Evolutionary conservation across 192 early-diverging fungal species (phyloP).

Genomic region (Kickxella alabastrina): DNA sequence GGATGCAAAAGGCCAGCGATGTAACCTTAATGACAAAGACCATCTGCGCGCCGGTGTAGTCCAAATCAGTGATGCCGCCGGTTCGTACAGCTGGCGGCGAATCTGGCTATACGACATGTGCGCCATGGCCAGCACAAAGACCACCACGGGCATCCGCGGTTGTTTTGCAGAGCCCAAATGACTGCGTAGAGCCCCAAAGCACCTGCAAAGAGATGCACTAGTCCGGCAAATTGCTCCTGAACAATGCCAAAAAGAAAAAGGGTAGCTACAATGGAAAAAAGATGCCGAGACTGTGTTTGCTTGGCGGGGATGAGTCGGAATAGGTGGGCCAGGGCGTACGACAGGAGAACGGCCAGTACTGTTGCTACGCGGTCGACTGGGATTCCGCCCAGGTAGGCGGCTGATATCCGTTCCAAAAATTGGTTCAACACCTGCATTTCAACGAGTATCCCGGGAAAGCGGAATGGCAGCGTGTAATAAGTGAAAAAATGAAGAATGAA

Average conservation of each 20-base stretch:
- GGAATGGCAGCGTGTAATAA: no score
- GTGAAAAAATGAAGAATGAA: neutral
- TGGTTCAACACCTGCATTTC: conserved; percentile 28
- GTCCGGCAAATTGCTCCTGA: conserved; percentile 56
- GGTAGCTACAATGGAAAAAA: conserved; percentile 56
- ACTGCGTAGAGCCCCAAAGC: conserved; percentile 55
- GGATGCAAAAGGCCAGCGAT: conserved; percentile 78
- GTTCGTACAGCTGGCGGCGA: conserved; percentile 30
- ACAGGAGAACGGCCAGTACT: conserved; percentile 52
- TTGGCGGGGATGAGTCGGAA: conserved; percentile 57
- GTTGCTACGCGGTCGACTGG: conserved; percentile 60
- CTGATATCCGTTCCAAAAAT: conserved; percentile 22
- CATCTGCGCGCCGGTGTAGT: conserved; percentile 93
- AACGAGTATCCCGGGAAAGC: no score
- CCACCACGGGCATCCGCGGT: conserved; percentile 53
- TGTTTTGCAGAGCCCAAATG: conserved; percentile 38
- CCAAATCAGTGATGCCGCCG: conserved; percentile 57
- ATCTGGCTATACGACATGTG: conserved; percentile 62
- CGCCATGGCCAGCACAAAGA: conserved; percentile 60
- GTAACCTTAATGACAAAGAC: conserved; percentile 89
- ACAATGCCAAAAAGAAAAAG: conserved; percentile 55
- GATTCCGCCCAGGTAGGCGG: conserved; percentile 46
- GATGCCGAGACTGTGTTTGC: conserved; percentile 51
- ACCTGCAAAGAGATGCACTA: conserved; percentile 54
- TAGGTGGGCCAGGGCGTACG: conserved; percentile 56